Evolutionary conservation across 345 rosid species (phyloP), one percentile per base, ranked within the genome.

Genomic region (Hypericum perforatum): DNA sequence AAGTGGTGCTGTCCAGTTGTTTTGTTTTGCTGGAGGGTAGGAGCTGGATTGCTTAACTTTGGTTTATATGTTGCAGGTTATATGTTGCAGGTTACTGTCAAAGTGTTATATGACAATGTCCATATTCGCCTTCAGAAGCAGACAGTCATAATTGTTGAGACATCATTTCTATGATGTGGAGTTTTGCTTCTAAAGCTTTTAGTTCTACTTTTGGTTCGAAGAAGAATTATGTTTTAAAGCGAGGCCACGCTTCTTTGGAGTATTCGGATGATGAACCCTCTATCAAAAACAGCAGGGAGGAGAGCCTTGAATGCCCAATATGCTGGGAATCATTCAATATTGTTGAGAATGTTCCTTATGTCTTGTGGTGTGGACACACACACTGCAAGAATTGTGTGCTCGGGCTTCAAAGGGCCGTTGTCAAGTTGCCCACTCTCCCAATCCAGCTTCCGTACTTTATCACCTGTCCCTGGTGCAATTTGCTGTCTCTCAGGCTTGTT

Each of bases 291-390:
- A 43, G 52, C 46, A 41, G 39, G 37, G 89, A 82, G 0, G 91
- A 90, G 60, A 77, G 91, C 57, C 68, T 90, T 39, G 96, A 90
- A 64, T 90, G 97, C 63, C 96, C 89, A 0, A 79, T 90, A 39
- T 90, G 94, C 72, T 86, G 85, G 79, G 97, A 90, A 57, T 82
- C 88, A 54, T 90, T 90, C 58, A 86, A 90, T 58, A 76, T 86
- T 0, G 95, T 90, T n/a, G 97, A 90, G 56, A 90, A 90, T 16
- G 84, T 90, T 57, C 97, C 95, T 0, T 82, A 82, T 42, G 94
- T 86, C 53, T 56, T 86, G 53, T 86, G 95, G 97, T 90, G 97
- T 15, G 97, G 97, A 12, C 97, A 90, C 53, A 82, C 97, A 0
- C 78, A 86, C 8, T 90, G 96, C 67, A 84, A 84, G 65, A 84